Evolutionary conservation across 1,284 basidiomycete genomes (phyloP).

Genomic region (Trichosporon faecale): DNA sequence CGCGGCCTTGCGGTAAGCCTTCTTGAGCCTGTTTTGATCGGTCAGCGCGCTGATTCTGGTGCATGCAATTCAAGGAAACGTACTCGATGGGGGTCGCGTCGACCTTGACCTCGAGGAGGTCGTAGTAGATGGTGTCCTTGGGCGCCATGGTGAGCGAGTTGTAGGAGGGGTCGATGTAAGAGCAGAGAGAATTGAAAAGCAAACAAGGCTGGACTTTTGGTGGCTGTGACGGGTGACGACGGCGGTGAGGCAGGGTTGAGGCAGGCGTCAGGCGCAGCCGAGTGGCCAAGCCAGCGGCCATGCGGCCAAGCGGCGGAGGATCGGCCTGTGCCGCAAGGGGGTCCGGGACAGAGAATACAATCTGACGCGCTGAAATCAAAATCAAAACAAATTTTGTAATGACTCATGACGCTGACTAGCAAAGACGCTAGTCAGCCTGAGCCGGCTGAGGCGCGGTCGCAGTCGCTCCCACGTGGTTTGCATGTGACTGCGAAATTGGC

Average conservation of each 20-base stretch:
- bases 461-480: background rate
- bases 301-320: background rate
- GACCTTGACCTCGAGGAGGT: slow-evolving; percentile 47
- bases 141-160: slow-evolving; percentile 24
- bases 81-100: slow-evolving; percentile 51
- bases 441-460: background rate
- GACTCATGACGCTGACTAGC: background rate
- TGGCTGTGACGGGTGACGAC: slow-evolving; percentile 9
- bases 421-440: background rate
- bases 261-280: background rate
- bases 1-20: slow-evolving; percentile 90
- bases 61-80: slow-evolving; percentile 16
- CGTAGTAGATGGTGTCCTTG: slow-evolving; percentile 52
- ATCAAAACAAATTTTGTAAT: background rate
- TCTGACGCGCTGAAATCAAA: background rate
- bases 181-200: background rate
- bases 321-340: background rate
- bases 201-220: slow-evolving; percentile 10
- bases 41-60: background rate
- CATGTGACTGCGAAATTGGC: background rate
- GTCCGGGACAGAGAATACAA: background rate
- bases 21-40: slow-evolving; percentile 63
- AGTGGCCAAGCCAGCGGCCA: background rate
- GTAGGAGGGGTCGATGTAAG: background rate
- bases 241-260: background rate